phyloP scores from a whole-genome alignment of 768 basidiomycete species.

The Mycena indigotica region DNA sequence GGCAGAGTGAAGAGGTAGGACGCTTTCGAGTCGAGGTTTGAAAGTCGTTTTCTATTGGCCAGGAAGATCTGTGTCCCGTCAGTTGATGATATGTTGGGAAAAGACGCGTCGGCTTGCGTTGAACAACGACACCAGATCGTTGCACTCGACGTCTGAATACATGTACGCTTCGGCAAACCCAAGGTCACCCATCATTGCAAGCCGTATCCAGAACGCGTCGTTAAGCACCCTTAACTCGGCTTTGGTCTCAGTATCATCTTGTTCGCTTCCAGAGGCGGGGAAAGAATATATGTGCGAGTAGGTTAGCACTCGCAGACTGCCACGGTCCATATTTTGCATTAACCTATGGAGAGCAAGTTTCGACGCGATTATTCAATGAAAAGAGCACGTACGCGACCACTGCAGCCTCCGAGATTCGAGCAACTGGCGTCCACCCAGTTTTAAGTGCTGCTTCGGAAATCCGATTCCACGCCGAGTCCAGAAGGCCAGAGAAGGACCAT shows the following conservation, averaged over 20 bases:
- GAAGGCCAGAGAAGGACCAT: conserved; percentile 44
- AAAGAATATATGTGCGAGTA: conserved; percentile 47
- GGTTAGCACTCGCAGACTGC: conserved; percentile 52
- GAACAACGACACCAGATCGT: conserved; percentile 66
- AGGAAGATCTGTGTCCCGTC: conserved; percentile 58
- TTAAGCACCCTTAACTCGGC: conserved; percentile 52
- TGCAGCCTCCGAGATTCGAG: conserved; percentile 45
- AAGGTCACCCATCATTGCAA: conserved; percentile 63
- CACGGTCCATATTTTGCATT: conserved; percentile 48
- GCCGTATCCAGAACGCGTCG: conserved; percentile 60
- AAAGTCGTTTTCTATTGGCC: conserved; percentile 52
- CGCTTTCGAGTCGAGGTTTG: conserved; percentile 50
- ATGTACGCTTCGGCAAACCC: conserved; percentile 80
- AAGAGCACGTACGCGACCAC: conserved; percentile 45
- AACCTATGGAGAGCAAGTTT: conserved; percentile 30
- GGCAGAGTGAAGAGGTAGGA: conserved; percentile 57
- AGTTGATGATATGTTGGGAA: neutral
- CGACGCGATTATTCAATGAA: neutral
- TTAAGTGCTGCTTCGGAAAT: conserved; percentile 44
- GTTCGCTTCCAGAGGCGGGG: conserved; percentile 30
- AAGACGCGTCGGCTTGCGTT: conserved; percentile 41
- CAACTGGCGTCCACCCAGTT: conserved; percentile 46
- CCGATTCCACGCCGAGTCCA: conserved; percentile 45
- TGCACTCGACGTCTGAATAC: conserved; percentile 73
- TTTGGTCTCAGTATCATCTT: conserved; percentile 30